Percentiles rank a stretch among this genome's conserved stretches.
phyloP scores from a whole-genome alignment of 345 rosid species.

The Eucalyptus guilfoylei region DNA sequence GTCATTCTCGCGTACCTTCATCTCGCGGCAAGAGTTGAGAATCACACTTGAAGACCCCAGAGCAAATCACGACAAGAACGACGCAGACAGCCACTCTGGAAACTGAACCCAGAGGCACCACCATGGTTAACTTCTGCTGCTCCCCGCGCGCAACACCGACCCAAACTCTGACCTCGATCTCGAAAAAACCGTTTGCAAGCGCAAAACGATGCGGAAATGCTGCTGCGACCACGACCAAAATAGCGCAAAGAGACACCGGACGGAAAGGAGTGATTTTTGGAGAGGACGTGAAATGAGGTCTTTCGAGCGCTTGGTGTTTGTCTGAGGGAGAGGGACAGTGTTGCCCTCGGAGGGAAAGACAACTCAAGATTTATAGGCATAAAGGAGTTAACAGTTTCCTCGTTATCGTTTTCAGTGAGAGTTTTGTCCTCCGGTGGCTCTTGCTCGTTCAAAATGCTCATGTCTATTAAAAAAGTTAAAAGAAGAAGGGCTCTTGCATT shows the following conservation, averaged over 20 bases:
- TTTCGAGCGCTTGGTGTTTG: background rate
- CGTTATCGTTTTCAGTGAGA: background rate
- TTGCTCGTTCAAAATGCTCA: background rate
- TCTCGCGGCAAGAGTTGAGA: constrained; percentile 39
- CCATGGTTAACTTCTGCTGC: background rate
- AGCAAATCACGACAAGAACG: constrained; percentile 13
- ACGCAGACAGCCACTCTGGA: background rate
- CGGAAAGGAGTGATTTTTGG: background rate
- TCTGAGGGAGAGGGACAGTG: background rate
- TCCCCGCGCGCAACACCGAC: background rate
- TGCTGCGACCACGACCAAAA: background rate
- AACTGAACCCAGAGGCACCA: background rate
- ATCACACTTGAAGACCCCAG: constrained; percentile 6
- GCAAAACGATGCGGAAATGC: background rate
- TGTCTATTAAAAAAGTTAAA: background rate
- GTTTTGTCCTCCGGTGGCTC: background rate
- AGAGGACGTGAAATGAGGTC: background rate
- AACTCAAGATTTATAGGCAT: background rate
- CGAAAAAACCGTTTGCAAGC: background rate
- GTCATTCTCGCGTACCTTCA: constrained; percentile 28
- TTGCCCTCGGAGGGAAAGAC: background rate
- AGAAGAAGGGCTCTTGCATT: background rate
- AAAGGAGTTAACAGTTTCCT: background rate
- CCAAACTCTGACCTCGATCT: background rate
- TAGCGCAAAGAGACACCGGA: background rate